Evolutionary conservation across 345 rosid species (phyloP), one percentile per base, ranked within the genome.

Genomic region (Acer negundo): DNA sequence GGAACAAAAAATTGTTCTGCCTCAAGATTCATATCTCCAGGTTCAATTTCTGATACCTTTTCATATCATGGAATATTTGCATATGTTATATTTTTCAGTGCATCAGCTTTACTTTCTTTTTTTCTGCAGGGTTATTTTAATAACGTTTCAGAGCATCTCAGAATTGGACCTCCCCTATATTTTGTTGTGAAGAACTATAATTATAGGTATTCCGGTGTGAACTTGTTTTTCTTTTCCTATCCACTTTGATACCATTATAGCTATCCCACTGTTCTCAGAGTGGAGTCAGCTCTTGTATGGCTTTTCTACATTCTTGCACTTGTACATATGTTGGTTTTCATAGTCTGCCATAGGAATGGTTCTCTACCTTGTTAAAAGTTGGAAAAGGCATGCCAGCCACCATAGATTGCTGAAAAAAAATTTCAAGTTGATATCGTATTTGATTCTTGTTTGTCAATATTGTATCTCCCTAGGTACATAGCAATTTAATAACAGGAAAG

Each of bases 1-100:
- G 86, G 99, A 95, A 70, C 98, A 95, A 83, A 86, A 92, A 83
- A 92, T 92, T 86, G 99, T 95, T 82, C 99, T 95, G 84, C 99
- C 99, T 15, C 88, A 82, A 59, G 97, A 95, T 82, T 95, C 99
- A 1, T 95, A 95, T 86, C 97, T 95, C 85, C 99, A 95, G 97
- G 98, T 95, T 88, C 64, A 55, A 66, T 65, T 69, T 73, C 56
- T 72, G 51, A 44, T 62, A 26, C 26, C 35, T 61, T 69, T 69
- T 31, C 6, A 59, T 31, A 56, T 63, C 49, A 13, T 72, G 61
- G 72, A 71, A 65, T 35, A 35, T 35, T 47, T 67, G 38, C 55
- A 47, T 62, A 62, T 58, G 6, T 70, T 6, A 31, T 71, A n/a
- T 82, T 22, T 76, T 61, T 75, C 53, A 65, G 38, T 75, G 63